A percentile compares a stretch with the other conserved stretches of the same genome.
Conservation (phyloP, 345 rosid species). For the Rhizophora apiculata region DNA sequence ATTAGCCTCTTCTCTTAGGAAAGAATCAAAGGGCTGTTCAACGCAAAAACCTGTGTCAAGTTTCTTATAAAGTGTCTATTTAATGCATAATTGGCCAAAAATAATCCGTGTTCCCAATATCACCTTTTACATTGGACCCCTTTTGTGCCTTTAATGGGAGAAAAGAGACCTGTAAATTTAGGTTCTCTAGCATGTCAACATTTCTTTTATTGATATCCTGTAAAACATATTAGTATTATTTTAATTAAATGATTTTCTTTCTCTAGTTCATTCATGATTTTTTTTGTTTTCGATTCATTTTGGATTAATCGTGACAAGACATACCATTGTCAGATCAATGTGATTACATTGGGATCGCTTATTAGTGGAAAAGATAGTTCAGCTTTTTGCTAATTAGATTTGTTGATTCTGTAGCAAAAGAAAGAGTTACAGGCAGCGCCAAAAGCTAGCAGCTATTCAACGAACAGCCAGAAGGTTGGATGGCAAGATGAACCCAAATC, state of each 20-base stretch:
- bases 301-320: neutral
- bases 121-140: no score
- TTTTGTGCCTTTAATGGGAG: neutral
- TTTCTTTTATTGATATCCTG: neutral
- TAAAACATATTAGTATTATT: neutral
- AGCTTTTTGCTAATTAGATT: neutral
- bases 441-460: conserved; percentile 54
- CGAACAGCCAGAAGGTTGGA: conserved; percentile 61
- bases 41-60: neutral
- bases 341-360: neutral
- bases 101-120: no score
- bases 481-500: conserved; percentile 35
- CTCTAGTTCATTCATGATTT: neutral
- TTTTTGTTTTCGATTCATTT: neutral
- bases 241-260: neutral
- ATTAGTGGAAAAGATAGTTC: neutral
- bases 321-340: neutral
- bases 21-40: neutral
- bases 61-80: neutral
- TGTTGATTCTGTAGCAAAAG: conserved; percentile 45
- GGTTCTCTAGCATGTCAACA: neutral
- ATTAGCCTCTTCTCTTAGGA: no score
- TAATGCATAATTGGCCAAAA: neutral
- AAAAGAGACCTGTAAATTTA: neutral
- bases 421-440: conserved; percentile 46